These are phyloP conservation scores for Sporothrix euskadiensis DNA, from an alignment of 2,329 filamentous ascomycete genomes.

Conservation along the genomic window DNA sequence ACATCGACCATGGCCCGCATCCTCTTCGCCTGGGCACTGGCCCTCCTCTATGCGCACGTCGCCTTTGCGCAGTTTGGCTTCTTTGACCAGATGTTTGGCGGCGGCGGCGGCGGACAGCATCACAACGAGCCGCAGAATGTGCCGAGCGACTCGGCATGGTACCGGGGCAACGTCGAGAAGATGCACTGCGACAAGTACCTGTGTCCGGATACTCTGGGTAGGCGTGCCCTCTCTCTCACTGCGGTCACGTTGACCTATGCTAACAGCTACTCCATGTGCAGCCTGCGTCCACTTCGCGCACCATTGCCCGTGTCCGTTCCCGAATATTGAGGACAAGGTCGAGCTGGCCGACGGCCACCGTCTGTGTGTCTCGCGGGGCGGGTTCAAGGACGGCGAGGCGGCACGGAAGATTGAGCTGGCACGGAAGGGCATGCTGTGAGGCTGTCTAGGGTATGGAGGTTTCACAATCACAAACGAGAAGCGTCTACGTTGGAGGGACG, in stretches of 20 bases:
- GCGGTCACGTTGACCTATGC: neutral
- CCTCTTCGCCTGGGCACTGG: slow-evolving; percentile 50
- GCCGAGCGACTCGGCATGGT: slow-evolving; percentile 79
- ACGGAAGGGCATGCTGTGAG: slow-evolving; percentile 70
- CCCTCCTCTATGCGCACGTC: slow-evolving; percentile 55
- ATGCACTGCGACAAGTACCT: slow-evolving; percentile 92
- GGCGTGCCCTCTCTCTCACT: slow-evolving; percentile 12
- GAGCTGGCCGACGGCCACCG: slow-evolving; percentile 71
- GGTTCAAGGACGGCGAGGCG: slow-evolving; percentile 70
- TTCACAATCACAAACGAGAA: neutral
- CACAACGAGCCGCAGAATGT: slow-evolving; percentile 71
- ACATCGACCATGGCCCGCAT: slow-evolving; percentile 26
- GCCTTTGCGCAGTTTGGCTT: slow-evolving; percentile 86
- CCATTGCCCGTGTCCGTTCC: slow-evolving; percentile 91
- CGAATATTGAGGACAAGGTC: slow-evolving; percentile 73
- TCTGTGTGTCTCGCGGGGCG: slow-evolving; percentile 73
- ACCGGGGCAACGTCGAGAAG: slow-evolving; percentile 52
- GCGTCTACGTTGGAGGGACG: too few species aligned
- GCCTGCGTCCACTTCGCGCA: slow-evolving; percentile 96
- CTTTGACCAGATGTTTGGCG: slow-evolving; percentile 95
- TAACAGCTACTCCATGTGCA: slow-evolving; percentile 28
- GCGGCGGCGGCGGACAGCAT: slow-evolving; percentile 54
- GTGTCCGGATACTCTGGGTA: slow-evolving; percentile 80
- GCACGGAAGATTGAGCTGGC: slow-evolving; percentile 76
- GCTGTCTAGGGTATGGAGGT: neutral